Conservation (phyloP, 148 eudicot genomes). For the Camellia lanceoleosa region DNA sequence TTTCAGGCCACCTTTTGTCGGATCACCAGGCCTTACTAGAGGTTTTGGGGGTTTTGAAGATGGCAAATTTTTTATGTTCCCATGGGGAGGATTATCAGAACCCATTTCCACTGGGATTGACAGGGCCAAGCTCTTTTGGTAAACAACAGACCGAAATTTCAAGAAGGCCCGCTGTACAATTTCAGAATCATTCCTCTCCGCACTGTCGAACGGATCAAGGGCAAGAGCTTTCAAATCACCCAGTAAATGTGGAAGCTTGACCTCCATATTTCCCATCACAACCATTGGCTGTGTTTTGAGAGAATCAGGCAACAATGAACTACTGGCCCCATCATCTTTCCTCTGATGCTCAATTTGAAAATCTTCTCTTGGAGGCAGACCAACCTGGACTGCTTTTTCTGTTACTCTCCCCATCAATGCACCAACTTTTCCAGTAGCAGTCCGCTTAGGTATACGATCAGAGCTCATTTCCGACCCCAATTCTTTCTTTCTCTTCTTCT, state of each 20-base stretch:
- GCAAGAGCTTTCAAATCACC: constrained; percentile 64
- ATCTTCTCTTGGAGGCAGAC: constrained; percentile 24
- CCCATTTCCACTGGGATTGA: constrained; percentile 31
- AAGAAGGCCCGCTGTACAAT: constrained; percentile 37
- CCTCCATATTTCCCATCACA: constrained; percentile 18
- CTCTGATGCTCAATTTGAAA: constrained; percentile 14
- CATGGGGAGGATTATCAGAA: constrained; percentile 14
- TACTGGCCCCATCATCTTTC: constrained; percentile 20
- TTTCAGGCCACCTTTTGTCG: constrained; percentile 52
- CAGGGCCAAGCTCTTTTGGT: constrained; percentile 51
- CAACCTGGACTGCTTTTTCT: constrained; percentile 20
- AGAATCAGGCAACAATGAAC: constrained; percentile 26
- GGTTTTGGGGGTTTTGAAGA: constrained; percentile 39
- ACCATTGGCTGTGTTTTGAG: constrained; percentile 12
- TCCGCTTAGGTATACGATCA: constrained; percentile 20
- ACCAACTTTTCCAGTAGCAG: constrained; percentile 22
- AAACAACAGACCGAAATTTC: constrained; percentile 66
- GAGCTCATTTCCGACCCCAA: constrained; percentile 10
- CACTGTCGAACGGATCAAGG: constrained; percentile 51
- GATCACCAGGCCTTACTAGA: constrained; percentile 38
- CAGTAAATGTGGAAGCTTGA: constrained; percentile 45
- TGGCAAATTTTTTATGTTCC: constrained; percentile 24
- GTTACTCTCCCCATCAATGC: constrained; percentile 16
- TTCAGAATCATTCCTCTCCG: constrained; percentile 34
- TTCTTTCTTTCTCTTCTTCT: constrained; percentile 42